A percentile compares a stretch with the other conserved stretches of the same genome.
Evolutionary conservation across 2,329 filamentous ascomycete species (phyloP).

Genomic region (Thyridium curvatum): DNA sequence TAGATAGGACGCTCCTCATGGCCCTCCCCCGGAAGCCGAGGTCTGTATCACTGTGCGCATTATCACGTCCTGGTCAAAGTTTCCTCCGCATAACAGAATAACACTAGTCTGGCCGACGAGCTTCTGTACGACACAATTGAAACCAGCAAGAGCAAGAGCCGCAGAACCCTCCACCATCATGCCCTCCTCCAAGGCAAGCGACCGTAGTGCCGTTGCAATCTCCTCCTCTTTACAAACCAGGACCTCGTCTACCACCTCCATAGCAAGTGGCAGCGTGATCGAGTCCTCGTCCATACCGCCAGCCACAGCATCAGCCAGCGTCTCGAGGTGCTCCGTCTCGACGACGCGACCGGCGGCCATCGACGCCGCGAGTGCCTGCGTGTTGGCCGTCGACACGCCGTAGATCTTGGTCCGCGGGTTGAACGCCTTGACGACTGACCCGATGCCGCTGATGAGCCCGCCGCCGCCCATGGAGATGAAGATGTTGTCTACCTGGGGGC

Average conservation of each 20-base stretch:
- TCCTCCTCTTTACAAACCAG: conserved; percentile 11
- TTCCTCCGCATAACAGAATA: conserved; percentile 2
- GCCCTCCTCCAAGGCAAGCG: no score
- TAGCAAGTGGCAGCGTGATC: conserved; percentile 13
- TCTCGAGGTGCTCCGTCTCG: conserved; percentile 13
- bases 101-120: no score
- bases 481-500: conserved; percentile 10
- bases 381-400: conserved; percentile 13
- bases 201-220: no score
- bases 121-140: conserved; percentile 3
- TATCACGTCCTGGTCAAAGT: conserved; percentile 15
- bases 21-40: no score
- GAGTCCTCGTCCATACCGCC: conserved; percentile 15
- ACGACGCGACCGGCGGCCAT: conserved; percentile 12
- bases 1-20: no score
- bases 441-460: conserved; percentile 15
- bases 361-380: conserved; percentile 12
- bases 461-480: conserved; percentile 17
- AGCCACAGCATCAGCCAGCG: conserved; percentile 15
- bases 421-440: conserved; percentile 15
- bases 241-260: conserved; percentile 13
- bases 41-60: no score
- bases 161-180: no score
- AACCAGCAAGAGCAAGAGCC: no score
- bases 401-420: conserved; percentile 11